These are phyloP conservation scores for Jatropha podagrica DNA, from an alignment of 441 rosid genomes.

Conservation along the genomic window DNA sequence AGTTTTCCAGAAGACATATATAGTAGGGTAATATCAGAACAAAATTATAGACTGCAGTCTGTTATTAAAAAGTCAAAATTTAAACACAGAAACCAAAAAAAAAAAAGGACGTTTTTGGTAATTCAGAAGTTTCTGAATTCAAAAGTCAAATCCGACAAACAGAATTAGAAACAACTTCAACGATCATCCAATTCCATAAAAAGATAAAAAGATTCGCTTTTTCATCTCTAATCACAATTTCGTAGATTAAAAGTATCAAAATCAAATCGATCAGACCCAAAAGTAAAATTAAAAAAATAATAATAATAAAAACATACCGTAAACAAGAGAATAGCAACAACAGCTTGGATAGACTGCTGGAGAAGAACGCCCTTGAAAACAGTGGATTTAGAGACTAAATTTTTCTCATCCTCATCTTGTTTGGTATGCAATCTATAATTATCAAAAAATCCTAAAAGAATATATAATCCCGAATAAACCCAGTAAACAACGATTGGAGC, in stretches of 20 bases:
- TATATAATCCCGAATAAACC: constrained; percentile 78
- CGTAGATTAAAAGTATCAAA: background rate
- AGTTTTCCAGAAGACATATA: background rate
- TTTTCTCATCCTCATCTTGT: constrained; percentile 75
- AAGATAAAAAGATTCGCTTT: background rate
- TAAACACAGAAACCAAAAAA: background rate
- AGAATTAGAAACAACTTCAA: background rate
- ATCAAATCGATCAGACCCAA: background rate
- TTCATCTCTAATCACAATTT: background rate
- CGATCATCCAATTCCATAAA: background rate
- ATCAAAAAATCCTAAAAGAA: constrained; percentile 49
- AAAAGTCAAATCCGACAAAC: background rate
- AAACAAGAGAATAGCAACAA: constrained; percentile 73
- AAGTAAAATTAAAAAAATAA: background rate
- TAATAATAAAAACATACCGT: constrained; percentile 36
- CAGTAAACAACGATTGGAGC: constrained; percentile 72
- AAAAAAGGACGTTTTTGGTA: background rate
- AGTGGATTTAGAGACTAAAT: constrained; percentile 62
- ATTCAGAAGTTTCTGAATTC: background rate
- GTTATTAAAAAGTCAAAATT: background rate
- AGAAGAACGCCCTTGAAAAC: constrained; percentile 82
- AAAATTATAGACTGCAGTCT: background rate
- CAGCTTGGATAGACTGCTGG: constrained; percentile 74
- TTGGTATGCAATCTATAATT: constrained; percentile 72
- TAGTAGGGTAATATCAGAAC: background rate